These are phyloP conservation scores for Ceratocystis cubensis DNA, from an alignment of 2,329 filamentous ascomycete genomes.

Conservation along the genomic window DNA sequence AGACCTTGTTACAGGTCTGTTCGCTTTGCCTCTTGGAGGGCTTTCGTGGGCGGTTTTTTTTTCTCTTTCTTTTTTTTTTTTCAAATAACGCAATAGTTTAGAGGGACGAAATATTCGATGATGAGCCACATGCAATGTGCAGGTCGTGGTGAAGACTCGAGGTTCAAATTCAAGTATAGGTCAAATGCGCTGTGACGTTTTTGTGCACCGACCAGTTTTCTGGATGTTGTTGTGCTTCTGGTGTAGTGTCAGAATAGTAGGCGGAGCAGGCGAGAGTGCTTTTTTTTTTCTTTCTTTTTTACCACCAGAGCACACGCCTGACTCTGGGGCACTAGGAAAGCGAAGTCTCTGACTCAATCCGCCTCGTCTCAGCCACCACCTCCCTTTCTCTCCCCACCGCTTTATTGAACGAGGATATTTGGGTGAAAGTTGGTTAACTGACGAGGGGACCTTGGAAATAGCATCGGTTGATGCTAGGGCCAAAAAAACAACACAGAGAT, in stretches of 20 bases:
- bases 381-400: constrained; percentile 4
- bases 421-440: background rate
- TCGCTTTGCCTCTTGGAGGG: constrained; percentile 2
- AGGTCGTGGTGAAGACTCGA: no score
- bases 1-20: background rate
- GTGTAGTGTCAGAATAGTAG: background rate
- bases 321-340: background rate
- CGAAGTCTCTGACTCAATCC: background rate
- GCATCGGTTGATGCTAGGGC: background rate
- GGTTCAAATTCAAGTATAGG: background rate
- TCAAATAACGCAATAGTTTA: background rate
- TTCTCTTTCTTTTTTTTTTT: background rate
- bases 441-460: background rate
- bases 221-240: background rate
- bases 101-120: background rate
- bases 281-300: background rate
- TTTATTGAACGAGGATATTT: constrained; percentile 8
- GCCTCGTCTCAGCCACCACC: background rate
- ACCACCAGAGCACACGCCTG: background rate
- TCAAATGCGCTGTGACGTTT: constrained; percentile 2
- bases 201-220: background rate
- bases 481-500: background rate
- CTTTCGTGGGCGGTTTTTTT: background rate
- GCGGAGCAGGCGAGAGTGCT: background rate
- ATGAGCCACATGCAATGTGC: no score